phyloP scores from a whole-genome alignment of 352 stramenopile species.

The Stramenopiles sp. region DNA sequence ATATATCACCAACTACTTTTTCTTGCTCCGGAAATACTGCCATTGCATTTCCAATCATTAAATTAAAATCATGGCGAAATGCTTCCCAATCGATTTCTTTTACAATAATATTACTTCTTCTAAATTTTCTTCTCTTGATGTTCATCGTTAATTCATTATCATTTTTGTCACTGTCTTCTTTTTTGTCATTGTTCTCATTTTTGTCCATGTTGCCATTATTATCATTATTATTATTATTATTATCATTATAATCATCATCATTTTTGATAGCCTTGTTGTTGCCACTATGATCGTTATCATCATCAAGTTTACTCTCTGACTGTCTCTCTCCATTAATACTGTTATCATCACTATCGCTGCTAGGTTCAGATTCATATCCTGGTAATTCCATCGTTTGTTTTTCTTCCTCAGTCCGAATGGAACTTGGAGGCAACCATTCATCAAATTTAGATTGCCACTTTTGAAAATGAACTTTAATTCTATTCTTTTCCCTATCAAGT shows the following conservation, averaged over 20 bases:
- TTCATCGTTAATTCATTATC: too few species aligned
- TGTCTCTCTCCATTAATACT: too few species aligned
- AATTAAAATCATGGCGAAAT: background rate
- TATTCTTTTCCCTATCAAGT: background rate
- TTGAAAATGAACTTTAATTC: slow-evolving; percentile 4
- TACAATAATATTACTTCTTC: background rate
- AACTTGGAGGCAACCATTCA: background rate
- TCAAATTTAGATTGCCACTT: slow-evolving; percentile 1
- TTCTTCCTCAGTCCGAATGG: background rate
- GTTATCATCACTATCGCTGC: too few species aligned
- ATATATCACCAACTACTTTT: background rate
- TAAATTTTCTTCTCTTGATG: too few species aligned
- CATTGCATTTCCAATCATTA: background rate
- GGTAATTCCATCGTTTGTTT: background rate
- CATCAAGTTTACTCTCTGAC: too few species aligned
- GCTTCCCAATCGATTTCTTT: background rate
- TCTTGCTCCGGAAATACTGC: background rate
- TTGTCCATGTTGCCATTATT: background rate
- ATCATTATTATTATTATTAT: background rate
- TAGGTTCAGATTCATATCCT: too few species aligned
- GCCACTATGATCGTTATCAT: too few species aligned
- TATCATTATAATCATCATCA: background rate
- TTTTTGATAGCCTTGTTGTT: too few species aligned
- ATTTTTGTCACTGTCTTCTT: too few species aligned
- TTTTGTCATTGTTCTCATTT: background rate